Evolutionary conservation across 2,329 filamentous ascomycete species (phyloP), one percentile per base, ranked within the genome.

Genomic region (Trichoderma sp.): DNA sequence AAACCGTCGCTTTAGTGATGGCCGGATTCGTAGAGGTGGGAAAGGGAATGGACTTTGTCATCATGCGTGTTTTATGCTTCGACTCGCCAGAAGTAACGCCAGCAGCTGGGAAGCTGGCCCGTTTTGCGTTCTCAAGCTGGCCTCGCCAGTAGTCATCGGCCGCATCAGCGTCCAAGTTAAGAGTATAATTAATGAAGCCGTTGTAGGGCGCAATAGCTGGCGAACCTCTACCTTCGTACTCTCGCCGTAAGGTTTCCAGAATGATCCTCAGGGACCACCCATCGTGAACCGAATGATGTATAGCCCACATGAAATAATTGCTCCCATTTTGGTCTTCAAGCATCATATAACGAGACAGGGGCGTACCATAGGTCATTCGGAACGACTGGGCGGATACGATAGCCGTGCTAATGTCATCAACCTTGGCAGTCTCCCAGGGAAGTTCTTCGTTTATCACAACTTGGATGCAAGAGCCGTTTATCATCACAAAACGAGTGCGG

Each of bases 221-320:
- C 3, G 64, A 24, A 18, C 9, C 3, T 29, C 56, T 8, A 1
- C 59, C 68, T 1, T 65, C 18, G 29, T 79, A 80, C 2, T 68
- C 69, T 16, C 63, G 24, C 2, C 67, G 9, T 1, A 81, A 63
- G 2, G 63, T 63, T 4, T 80, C 72, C 11, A 79, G 27, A 6
- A 80, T 74, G 0, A 79, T 63, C 9, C 29, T 62, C 50, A 80
- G 38, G 1, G 80, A 78, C 78, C 80, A 81, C 7, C 81, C 81
- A 67, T 83, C 82, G 29, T 81, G 82, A 3, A 82, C 29, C 2
- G 80, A 77, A 62, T 83, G 81, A 24, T 82, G 80, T 0, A 80
- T 72, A 1, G 77, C 79, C 76, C 79, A 81, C 3, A 81, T 74
- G 14, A 82, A 78, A 21, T 64, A 79, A 1, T 29, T 64, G 3